Base-by-base conservation (phyloP, 805 yeast species). In the Millerago galiae region DNA sequence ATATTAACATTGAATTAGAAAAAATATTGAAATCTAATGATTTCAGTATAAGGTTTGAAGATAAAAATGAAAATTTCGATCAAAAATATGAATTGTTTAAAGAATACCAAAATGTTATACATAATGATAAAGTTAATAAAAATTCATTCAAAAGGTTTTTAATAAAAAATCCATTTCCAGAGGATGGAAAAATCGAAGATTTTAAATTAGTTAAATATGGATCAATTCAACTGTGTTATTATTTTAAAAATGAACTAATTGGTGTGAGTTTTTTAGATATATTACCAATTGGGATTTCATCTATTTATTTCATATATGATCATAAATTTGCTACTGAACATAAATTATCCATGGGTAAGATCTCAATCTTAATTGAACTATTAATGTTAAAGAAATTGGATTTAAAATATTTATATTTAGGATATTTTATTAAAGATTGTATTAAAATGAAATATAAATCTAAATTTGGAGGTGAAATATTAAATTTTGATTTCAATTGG, bases 281-380 rank as follows among this genome's bases (percentile, higher is more conserved):
- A 16, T 60, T 90, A 28, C 95, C 95, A 0, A 60, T 75, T 21
- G 83, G 86, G 0, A 59, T 90, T 0, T 87, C 96, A 0, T 80
- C 95, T 0, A 90, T 90, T 1, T 89, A 90, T 58, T 84, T 90
- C 57, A 77, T 89, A 11, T 87, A 93, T 85, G 90, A 88, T 56
- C 70, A 75, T 40, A 81, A 86, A 0, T 59, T 89, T 26, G 16
- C 27, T 5, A 13, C 25, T 3, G 26, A 35, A 17, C n/a, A 27
- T 4, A 42, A 42, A 26, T 9, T 41, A 11, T 44, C 47, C 5
- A 35, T 44, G 40, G 97, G 97, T 0, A 86, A 86, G 21, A 58
- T 89, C 2, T 79, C 89, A 46, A 91, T 86, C 0, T 54, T 88
- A 24, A 62, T 84, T 32, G 97, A 89, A 54, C 63, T 86, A 31